Percentiles rank a stretch among this genome's conserved stretches.
phyloP scores from a whole-genome alignment of 768 basidiomycete genomes.

The Rhodocollybia butyracea region DNA sequence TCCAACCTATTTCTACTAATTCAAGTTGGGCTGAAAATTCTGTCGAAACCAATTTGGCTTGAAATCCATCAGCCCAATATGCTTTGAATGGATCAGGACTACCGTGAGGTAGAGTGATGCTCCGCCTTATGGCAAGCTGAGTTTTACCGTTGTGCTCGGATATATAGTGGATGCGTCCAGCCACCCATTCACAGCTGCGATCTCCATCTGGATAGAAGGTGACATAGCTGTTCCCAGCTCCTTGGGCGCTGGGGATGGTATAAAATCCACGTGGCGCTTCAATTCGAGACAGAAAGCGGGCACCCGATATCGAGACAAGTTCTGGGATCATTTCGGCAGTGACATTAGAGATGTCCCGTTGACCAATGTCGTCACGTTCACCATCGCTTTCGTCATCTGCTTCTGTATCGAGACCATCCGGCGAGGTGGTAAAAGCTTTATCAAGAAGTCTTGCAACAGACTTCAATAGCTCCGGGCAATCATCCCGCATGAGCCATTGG shows the following conservation, averaged over 20 bases:
- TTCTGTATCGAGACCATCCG: no score
- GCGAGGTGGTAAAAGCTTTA: not conserved
- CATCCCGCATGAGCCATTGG: slow-evolving; percentile 11
- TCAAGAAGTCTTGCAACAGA: not conserved
- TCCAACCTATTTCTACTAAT: not conserved
- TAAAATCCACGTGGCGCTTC: not conserved
- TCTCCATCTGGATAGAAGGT: not conserved
- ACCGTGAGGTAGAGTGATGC: not conserved
- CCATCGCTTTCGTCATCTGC: no score
- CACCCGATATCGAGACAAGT: no score
- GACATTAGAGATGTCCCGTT: no score
- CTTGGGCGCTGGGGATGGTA: not conserved
- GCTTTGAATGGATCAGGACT: not conserved
- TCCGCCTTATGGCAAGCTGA: not conserved
- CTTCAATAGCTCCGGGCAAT: slow-evolving; percentile 6
- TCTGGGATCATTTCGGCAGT: no score
- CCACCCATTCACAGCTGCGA: not conserved
- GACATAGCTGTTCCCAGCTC: not conserved
- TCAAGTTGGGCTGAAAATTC: not conserved
- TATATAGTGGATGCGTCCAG: not conserved
- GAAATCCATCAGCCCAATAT: not conserved
- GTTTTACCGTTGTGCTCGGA: not conserved
- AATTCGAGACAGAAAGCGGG: not conserved
- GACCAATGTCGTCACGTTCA: no score
- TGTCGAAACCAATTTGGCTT: not conserved